Evolutionary conservation across 2,329 filamentous ascomycete genomes (phyloP).

Genomic region (Cladosporium oxysporum): DNA sequence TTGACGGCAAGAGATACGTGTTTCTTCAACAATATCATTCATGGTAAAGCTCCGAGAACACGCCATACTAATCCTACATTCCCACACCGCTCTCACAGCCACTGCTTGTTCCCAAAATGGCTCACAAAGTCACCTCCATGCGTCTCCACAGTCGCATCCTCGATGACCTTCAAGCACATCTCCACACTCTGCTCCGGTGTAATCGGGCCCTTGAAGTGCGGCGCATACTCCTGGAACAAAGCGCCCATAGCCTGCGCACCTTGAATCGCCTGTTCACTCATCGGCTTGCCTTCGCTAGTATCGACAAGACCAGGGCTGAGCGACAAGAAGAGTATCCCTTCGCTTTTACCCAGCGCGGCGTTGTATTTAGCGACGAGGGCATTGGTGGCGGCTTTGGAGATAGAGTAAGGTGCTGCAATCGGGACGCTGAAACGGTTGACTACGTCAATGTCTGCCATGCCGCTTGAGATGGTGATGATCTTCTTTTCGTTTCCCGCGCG

Average conservation of each 20-base stretch:
- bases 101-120: slow-evolving; percentile 53
- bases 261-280: slow-evolving; percentile 28
- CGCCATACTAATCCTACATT: neutral
- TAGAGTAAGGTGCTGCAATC: slow-evolving; percentile 28
- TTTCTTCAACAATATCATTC: neutral
- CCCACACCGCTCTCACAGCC: slow-evolving; percentile 22
- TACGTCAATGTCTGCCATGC: slow-evolving; percentile 33
- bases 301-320: slow-evolving; percentile 34
- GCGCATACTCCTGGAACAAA: slow-evolving; percentile 38
- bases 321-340: slow-evolving; percentile 33
- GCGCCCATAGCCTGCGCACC: slow-evolving; percentile 32
- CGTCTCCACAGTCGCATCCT: slow-evolving; percentile 47
- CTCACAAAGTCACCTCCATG: slow-evolving; percentile 56
- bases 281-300: slow-evolving; percentile 26
- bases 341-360: slow-evolving; percentile 27
- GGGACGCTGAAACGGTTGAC: slow-evolving; percentile 26
- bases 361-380: slow-evolving; percentile 33
- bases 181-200: slow-evolving; percentile 33
- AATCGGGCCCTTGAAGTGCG: slow-evolving; percentile 34
- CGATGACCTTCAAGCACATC: slow-evolving; percentile 34
- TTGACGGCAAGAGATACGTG: neutral
- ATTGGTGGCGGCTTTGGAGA: slow-evolving; percentile 34
- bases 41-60: neutral
- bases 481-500: slow-evolving; percentile 31
- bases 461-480: slow-evolving; percentile 31